Percentiles rank a stretch among this genome's conserved stretches.
Evolutionary conservation across 192 early-diverging fungal species (phyloP).

Genomic region (Gorgonomyces haynaldii): DNA sequence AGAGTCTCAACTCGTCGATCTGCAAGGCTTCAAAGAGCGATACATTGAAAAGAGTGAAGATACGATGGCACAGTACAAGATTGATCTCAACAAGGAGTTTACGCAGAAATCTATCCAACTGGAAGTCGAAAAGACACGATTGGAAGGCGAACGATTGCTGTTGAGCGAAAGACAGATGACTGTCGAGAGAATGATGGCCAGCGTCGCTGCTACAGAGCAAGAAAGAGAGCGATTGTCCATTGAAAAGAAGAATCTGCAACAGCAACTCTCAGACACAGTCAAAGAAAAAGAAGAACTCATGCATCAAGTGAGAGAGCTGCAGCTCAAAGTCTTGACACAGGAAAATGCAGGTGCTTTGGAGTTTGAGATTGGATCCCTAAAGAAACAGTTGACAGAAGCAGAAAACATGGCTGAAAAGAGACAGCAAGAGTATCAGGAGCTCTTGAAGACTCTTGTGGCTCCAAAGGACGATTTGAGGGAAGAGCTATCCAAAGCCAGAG

Average conservation of each 20-base stretch:
- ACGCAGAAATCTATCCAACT: slow-evolving; percentile 12
- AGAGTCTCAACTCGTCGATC: slow-evolving; percentile 11
- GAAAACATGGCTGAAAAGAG: slow-evolving; percentile 29
- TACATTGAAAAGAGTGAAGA: slow-evolving; percentile 33
- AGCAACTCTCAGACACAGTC: slow-evolving; percentile 16
- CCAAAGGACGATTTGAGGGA: slow-evolving; percentile 34
- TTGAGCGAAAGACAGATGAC: not conserved
- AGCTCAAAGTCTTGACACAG: slow-evolving; percentile 17
- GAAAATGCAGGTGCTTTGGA: slow-evolving; percentile 21
- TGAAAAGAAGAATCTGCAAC: not conserved
- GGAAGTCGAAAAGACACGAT: slow-evolving; percentile 25
- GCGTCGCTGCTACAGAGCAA: slow-evolving; percentile 1
- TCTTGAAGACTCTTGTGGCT: slow-evolving; percentile 31
- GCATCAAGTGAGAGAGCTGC: slow-evolving; percentile 20
- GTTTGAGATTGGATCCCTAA: slow-evolving; percentile 40
- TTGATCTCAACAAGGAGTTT: slow-evolving; percentile 30
- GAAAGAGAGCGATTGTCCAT: not conserved
- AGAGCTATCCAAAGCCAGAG: slow-evolving; percentile 24
- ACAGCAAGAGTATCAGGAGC: slow-evolving; percentile 35
- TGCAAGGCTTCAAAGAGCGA: slow-evolving; percentile 24
- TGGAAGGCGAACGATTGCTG: slow-evolving; percentile 15
- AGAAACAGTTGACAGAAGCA: slow-evolving; percentile 34
- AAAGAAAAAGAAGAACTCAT: slow-evolving; percentile 20
- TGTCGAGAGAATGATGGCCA: slow-evolving; percentile 7
- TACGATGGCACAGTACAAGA: slow-evolving; percentile 34